phyloP scores from a whole-genome alignment of 371 early-diverging fungal species.

The Mucor irregularis region DNA sequence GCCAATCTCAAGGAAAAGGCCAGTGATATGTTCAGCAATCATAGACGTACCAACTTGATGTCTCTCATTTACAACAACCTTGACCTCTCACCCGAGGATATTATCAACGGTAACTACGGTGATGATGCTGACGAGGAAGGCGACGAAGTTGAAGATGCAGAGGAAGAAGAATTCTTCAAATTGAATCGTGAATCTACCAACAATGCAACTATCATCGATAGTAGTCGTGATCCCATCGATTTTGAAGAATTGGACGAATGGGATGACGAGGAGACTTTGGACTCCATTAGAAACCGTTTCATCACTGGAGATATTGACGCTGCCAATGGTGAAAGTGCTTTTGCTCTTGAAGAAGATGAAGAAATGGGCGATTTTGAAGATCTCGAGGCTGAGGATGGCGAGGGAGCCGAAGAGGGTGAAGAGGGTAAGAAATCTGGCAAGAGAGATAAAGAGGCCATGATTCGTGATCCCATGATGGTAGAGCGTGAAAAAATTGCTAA shows the following conservation, averaged over 20 bases:
- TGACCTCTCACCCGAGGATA: constrained; percentile 58
- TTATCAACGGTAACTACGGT: constrained; percentile 45
- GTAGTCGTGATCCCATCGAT: constrained; percentile 62
- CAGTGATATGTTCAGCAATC: constrained; percentile 55
- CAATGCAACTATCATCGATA: constrained; percentile 59
- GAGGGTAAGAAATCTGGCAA: constrained; percentile 17
- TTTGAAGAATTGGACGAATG: constrained; percentile 63
- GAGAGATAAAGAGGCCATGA: constrained; percentile 29
- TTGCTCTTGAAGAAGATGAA: constrained; percentile 50
- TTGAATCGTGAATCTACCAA: constrained; percentile 49
- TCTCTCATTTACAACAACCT: constrained; percentile 77
- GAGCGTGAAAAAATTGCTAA: constrained; percentile 71
- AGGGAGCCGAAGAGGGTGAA: constrained; percentile 38
- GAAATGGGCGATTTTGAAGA: constrained; percentile 93
- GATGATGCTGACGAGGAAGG: constrained; percentile 35
- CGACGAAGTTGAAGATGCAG: constrained; percentile 48
- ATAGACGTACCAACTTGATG: constrained; percentile 80
- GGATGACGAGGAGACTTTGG: constrained; percentile 73
- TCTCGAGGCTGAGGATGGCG: constrained; percentile 65
- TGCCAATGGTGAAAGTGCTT: constrained; percentile 38
- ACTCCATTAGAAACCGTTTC: constrained; percentile 77
- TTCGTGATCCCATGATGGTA: constrained; percentile 40
- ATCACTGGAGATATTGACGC: constrained; percentile 74
- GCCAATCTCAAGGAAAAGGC: constrained; percentile 71
- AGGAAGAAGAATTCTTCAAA: constrained; percentile 70